phyloP scores from a whole-genome alignment of 495 filamentous ascomycete species.

The Xylaria scruposa region DNA sequence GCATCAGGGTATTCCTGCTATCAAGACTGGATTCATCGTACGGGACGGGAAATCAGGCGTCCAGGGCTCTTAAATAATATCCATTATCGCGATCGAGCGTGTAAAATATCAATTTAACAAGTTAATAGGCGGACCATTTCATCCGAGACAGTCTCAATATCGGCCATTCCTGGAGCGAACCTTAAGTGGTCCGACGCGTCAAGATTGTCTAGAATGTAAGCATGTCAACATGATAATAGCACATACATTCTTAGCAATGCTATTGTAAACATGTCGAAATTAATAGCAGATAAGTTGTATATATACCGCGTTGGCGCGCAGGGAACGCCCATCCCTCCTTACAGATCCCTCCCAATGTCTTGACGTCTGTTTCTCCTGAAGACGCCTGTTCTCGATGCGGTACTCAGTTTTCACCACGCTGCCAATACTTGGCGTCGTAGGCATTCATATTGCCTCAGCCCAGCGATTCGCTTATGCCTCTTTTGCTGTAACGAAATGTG shows the following conservation, averaged over 20 bases:
- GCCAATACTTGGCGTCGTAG: neutral
- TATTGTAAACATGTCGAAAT: neutral
- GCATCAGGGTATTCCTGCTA: neutral
- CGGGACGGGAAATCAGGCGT: neutral
- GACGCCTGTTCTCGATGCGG: neutral
- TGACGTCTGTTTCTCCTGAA: neutral
- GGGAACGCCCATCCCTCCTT: neutral
- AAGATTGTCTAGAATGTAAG: neutral
- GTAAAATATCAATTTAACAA: neutral
- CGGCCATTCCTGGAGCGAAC: neutral
- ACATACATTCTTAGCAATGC: neutral
- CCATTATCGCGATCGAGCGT: neutral
- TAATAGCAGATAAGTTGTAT: neutral
- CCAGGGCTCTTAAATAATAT: neutral
- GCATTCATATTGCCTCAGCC: neutral
- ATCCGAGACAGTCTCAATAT: conserved; percentile 9
- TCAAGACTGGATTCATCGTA: neutral
- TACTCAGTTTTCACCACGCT: neutral
- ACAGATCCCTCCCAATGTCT: neutral
- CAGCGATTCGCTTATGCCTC: conserved; percentile 17
- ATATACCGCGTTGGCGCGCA: conserved; percentile 3
- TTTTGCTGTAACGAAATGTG: conserved; percentile 17
- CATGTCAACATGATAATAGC: neutral
- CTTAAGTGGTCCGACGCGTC: neutral
- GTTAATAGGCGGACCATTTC: too few species aligned